Evolutionary conservation across 2,329 filamentous ascomycete genomes (phyloP), one percentile per base, ranked within the genome.

Genomic region (Arthrinium phaeospermum): DNA sequence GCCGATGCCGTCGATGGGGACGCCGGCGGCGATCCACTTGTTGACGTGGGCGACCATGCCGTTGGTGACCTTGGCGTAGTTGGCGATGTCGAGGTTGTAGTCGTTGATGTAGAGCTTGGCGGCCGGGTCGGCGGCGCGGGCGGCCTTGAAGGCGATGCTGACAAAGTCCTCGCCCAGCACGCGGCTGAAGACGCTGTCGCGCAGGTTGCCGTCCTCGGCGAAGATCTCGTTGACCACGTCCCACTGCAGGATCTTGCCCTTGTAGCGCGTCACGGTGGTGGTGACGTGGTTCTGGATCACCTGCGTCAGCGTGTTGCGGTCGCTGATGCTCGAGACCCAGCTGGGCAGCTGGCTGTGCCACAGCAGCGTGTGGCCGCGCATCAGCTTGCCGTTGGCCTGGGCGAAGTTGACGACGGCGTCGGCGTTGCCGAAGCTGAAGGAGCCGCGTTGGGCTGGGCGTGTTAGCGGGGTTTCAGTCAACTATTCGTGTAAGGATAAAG

Each of bases 31-130:
- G 71, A 85, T 76, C 86, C 86, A 88, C 72, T 85, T 81, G 71
- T 83, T 83, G 73, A 90, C 88, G 69, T 87, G 81, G 44, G 76
- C 76, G 8, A 85, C 82, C 80, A 90, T 85, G 67, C 83, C 84
- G 49, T 77, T 80, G 69, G 83, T 82, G 69, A 83, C 72, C 83
- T 94, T 93, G 74, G 86, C 82, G 76, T 88, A 88, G 74, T 76
- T 84, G 37, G 90, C 86, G 45, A 79, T 84, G 81, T 92, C 91
- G 72, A 92, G 86, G 82, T 91, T 92, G 81, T 86, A 88, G 78
- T 94, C 91, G 80, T 93, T 94, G 82, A 93, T 92, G 83, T 92
- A 94, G 46, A 93, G 85, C 82, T 91, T 91, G 3, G 91, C 90
- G 70, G 80, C 76, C 1, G 92, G 90, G 78, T 93, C 91, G n/a